These are phyloP conservation scores for Fragaria ananassa DNA, from an alignment of 306 rosid genomes.

Conservation along the genomic window DNA sequence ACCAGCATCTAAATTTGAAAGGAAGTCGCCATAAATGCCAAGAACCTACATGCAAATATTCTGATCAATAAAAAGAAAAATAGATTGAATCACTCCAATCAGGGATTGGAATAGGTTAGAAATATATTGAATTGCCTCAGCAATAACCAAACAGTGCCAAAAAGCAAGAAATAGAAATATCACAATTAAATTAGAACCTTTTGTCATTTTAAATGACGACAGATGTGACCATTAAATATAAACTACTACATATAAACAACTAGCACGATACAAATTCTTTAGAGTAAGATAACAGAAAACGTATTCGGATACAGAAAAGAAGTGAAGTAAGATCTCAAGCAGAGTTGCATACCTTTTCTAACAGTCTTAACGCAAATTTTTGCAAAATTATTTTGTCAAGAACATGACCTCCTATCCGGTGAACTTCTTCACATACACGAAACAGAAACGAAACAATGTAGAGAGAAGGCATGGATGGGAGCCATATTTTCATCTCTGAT, in stretches of 20 bases:
- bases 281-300: not conserved
- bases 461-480: conserved; percentile 93
- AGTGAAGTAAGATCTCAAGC: not conserved
- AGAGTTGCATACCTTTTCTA: conserved; percentile 62
- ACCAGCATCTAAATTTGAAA: conserved; percentile 56
- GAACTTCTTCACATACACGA: conserved; percentile 88
- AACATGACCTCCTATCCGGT: conserved; percentile 95
- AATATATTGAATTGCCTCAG: not conserved
- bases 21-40: conserved; percentile 63
- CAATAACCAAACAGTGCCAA: not conserved
- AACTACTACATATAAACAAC: not conserved
- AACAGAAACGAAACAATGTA: conserved; percentile 76
- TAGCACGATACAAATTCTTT: not conserved
- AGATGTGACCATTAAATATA: not conserved
- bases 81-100: conserved; percentile 3
- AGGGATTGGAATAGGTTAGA: not conserved
- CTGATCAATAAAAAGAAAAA: conserved; percentile 16
- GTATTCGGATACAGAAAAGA: not conserved
- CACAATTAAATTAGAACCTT: not conserved
- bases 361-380: conserved; percentile 63
- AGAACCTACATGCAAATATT: conserved; percentile 51
- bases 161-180: not conserved
- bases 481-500: conserved; percentile 84
- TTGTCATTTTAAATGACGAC: not conserved
- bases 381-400: conserved; percentile 85